A percentile compares a stretch with the other conserved stretches of the same genome.
phyloP scores from a whole-genome alignment of 305 asterid genomes.

The Fraxinus albicans region DNA sequence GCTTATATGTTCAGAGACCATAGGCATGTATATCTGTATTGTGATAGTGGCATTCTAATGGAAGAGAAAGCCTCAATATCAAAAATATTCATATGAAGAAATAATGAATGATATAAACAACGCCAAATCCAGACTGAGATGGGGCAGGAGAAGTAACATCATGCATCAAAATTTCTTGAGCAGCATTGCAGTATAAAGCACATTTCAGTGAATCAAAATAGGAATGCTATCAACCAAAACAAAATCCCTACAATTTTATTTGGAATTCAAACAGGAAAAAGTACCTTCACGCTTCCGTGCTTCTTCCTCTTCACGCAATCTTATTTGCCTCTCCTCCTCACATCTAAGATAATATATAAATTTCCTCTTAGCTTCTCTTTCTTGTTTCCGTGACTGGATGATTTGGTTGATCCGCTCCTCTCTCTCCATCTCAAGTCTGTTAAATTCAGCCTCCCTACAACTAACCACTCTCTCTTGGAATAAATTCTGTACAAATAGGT shows the following conservation, averaged over 20 bases:
- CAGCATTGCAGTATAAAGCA: background rate
- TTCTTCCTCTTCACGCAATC: conserved; percentile 83
- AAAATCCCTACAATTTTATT: background rate
- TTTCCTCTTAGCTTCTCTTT: conserved; percentile 71
- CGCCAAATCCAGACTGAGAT: background rate
- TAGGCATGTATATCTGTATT: background rate
- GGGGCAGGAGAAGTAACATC: background rate
- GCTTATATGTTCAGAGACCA: background rate
- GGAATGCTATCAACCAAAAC: background rate
- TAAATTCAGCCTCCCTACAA: conserved; percentile 56
- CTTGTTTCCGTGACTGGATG: conserved; percentile 60
- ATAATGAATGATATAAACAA: background rate
- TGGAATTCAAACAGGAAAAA: background rate
- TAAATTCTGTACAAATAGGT: conserved; percentile 37
- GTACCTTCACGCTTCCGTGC: conserved; percentile 87
- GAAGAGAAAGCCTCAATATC: background rate
- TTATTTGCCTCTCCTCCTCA: conserved; percentile 77
- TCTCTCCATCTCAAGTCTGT: conserved; percentile 59
- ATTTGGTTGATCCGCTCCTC: conserved; percentile 50
- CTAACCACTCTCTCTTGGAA: conserved; percentile 63
- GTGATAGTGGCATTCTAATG: background rate
- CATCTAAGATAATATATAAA: conserved; percentile 59
- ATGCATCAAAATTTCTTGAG: background rate
- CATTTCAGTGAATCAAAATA: background rate
- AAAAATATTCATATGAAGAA: background rate